Conservation (phyloP, 2,329 filamentous ascomycete genomes). For the Dactylellina drechsleri region DNA sequence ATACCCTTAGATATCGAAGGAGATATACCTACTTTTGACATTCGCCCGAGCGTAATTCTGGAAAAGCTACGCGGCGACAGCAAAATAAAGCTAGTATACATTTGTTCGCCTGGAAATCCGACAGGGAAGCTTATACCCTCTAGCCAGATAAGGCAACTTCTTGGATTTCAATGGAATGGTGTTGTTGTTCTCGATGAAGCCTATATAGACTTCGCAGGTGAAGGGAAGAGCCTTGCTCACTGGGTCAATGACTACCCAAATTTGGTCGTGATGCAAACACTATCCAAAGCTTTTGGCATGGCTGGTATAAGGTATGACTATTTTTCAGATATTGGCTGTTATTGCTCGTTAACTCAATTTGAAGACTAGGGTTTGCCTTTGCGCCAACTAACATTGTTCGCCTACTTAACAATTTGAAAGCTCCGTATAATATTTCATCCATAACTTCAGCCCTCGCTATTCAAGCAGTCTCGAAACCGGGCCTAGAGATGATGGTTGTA, state of each 20-base stretch:
- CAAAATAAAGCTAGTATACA: conserved; percentile 85
- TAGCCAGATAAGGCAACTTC: conserved; percentile 74
- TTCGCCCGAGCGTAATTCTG: conserved; percentile 77
- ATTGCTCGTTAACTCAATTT: background rate
- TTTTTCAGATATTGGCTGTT: background rate
- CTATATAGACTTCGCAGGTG: conserved; percentile 91
- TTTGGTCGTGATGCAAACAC: conserved; percentile 95
- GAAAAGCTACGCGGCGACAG: conserved; percentile 71
- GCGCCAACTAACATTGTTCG: conserved; percentile 76
- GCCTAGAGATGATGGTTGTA: conserved; percentile 76
- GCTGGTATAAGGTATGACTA: conserved; percentile 78
- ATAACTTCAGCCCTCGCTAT: conserved; percentile 84
- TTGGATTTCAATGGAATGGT: conserved; percentile 95
- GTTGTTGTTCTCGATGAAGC: conserved; percentile 93
- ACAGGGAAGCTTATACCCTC: conserved; percentile 83
- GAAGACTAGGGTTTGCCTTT: conserved; percentile 80
- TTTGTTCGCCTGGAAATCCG: conserved; percentile 95
- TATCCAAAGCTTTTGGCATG: conserved; percentile 97
- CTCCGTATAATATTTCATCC: conserved; percentile 93
- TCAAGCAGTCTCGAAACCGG: conserved; percentile 74
- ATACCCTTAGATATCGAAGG: conserved; percentile 70
- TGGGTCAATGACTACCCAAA: conserved; percentile 95
- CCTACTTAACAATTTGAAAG: conserved; percentile 90
- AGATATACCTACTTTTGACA: conserved; percentile 72
- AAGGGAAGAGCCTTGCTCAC: conserved; percentile 82